Evolutionary conservation across 371 early-diverging fungal species (phyloP).

Genomic region (Syncephalastrum sp.): DNA sequence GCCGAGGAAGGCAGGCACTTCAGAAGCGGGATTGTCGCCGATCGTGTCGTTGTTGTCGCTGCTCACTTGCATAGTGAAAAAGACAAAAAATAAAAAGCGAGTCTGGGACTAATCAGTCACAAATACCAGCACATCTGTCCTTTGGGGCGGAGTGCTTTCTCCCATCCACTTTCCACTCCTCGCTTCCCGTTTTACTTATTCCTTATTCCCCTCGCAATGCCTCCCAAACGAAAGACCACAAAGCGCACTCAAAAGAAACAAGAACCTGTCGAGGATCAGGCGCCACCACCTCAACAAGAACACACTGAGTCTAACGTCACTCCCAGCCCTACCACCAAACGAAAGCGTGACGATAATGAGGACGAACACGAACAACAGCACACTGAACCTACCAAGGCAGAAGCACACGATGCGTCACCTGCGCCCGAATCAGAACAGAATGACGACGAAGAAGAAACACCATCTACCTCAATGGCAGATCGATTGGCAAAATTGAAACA

Average conservation of each 20-base stretch:
- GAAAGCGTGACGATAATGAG: neutral
- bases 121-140: no score
- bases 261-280: neutral
- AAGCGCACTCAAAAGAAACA: neutral
- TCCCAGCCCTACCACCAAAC: no score
- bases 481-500: conserved; percentile 21
- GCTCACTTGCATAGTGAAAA: no score
- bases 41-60: neutral
- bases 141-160: no score
- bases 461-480: conserved; percentile 12
- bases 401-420: neutral
- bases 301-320: neutral
- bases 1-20: conserved; percentile 54
- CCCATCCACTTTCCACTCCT: no score
- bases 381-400: neutral
- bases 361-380: neutral
- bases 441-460: neutral
- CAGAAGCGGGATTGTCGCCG: conserved; percentile 10
- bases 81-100: no score
- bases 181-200: no score
- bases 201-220: no score
- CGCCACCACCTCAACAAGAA: neutral
- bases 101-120: no score
- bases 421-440: conserved; percentile 2
- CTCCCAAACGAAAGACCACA: conserved; percentile 2